Evolutionary conservation across 164 flowering plant species (phyloP).

Genomic region (Kalanchoe fedtschenkoi): DNA sequence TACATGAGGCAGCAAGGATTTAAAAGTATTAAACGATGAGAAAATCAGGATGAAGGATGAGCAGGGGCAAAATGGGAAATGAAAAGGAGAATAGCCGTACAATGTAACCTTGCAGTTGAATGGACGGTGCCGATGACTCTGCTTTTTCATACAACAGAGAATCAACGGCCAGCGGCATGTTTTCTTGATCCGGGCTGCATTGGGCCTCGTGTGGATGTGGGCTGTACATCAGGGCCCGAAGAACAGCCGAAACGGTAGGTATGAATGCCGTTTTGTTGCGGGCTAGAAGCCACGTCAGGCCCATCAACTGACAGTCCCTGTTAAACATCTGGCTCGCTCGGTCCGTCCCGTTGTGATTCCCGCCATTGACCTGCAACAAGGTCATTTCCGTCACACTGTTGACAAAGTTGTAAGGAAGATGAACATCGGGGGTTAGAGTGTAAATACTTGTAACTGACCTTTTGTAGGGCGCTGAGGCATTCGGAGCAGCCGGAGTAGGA

Average conservation of each 20-base stretch:
- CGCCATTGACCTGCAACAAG: conserved; percentile 41
- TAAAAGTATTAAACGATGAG: not conserved
- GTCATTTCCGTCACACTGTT: conserved; percentile 9
- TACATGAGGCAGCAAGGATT: not conserved
- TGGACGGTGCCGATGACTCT: conserved; percentile 22
- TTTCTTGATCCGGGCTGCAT: conserved; percentile 95
- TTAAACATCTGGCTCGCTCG: conserved; percentile 68
- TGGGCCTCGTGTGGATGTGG: conserved; percentile 65
- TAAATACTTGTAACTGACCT: conserved; percentile 33
- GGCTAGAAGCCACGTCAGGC: conserved; percentile 91
- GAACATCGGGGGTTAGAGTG: not conserved
- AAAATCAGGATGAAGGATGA: conserved; percentile 17
- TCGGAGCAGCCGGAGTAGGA: conserved; percentile 84
- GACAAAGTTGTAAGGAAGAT: not conserved
- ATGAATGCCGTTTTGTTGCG: conserved; percentile 88
- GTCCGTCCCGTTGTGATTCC: conserved; percentile 37
- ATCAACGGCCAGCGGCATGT: conserved; percentile 99
- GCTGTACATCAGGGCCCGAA: conserved; percentile 90
- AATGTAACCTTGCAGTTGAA: not conserved
- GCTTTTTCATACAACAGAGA: conserved; percentile 62
- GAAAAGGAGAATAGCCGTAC: not conserved
- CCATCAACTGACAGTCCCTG: conserved; percentile 90
- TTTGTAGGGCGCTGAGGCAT: conserved; percentile 81
- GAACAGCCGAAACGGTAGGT: conserved; percentile 97
- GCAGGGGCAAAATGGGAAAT: conserved; percentile 36